Percentiles rank a stretch among this genome's conserved stretches.
phyloP scores from a whole-genome alignment of 257 asterid genomes.

The Dorcoceras hygrometricum region DNA sequence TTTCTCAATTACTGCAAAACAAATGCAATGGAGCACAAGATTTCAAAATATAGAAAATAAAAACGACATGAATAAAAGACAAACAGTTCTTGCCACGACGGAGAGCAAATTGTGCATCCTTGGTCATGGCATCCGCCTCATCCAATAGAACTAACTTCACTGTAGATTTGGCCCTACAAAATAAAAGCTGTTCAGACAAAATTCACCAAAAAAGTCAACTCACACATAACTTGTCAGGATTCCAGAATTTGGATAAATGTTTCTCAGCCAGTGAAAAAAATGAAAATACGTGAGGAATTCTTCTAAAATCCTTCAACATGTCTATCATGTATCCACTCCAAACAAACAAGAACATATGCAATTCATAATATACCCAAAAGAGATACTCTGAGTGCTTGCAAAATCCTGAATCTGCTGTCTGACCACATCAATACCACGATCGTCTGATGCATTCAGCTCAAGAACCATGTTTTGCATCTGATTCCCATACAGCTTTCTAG shows the following conservation, averaged over 20 bases:
- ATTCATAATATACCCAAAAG: slow-evolving; percentile 59
- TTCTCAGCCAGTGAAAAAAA: slow-evolving; percentile 4
- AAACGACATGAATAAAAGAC: slow-evolving; percentile 8
- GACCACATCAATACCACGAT: slow-evolving; percentile 93
- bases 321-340: not conserved
- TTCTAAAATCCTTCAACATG: not conserved
- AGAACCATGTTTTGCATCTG: slow-evolving; percentile 88
- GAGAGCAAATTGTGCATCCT: slow-evolving; percentile 97
- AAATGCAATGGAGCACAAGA: slow-evolving; percentile 15
- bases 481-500: slow-evolving; percentile 78
- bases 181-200: slow-evolving; percentile 28
- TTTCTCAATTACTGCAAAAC: slow-evolving; percentile 84
- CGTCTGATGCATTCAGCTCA: slow-evolving; percentile 97
- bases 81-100: slow-evolving; percentile 76
- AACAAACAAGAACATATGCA: not conserved
- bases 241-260: slow-evolving; percentile 2
- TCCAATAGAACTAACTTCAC: slow-evolving; percentile 89
- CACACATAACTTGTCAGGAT: slow-evolving; percentile 3
- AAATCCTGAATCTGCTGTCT: slow-evolving; percentile 99
- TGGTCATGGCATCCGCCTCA: slow-evolving; percentile 99
- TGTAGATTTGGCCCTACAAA: slow-evolving; percentile 63
- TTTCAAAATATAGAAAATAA: not conserved
- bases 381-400: slow-evolving; percentile 95
- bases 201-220: not conserved
- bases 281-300: not conserved